These are phyloP conservation scores for Cutaneotrichosporon dermatis DNA, from an alignment of 1,284 basidiomycete species.

Conservation along the genomic window DNA sequence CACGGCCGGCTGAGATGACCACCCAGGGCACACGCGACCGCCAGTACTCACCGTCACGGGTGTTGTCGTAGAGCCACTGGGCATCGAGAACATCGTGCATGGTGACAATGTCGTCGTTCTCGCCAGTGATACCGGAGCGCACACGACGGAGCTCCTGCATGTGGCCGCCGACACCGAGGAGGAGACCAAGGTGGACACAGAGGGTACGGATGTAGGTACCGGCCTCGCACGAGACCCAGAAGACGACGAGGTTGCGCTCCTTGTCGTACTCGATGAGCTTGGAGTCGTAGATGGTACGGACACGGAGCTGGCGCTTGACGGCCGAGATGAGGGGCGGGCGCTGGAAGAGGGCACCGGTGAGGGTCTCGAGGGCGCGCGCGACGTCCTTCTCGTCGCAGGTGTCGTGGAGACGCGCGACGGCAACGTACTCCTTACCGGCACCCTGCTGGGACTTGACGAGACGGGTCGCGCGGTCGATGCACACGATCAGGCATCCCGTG, in stretches of 20 bases:
- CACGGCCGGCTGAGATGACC: not conserved
- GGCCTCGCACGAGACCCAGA: slow-evolving; percentile 98
- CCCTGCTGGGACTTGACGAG: slow-evolving; percentile 68
- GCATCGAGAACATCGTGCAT: slow-evolving; percentile 99
- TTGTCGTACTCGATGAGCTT: slow-evolving; percentile 97
- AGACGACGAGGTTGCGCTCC: slow-evolving; percentile 92
- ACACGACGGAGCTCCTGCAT: slow-evolving; percentile 99
- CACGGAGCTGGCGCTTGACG: slow-evolving; percentile 96
- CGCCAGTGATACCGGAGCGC: slow-evolving; percentile 89
- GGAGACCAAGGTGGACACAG: slow-evolving; percentile 91
- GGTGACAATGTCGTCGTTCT: slow-evolving; percentile 97
- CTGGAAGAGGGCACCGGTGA: slow-evolving; percentile 98
- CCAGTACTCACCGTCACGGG: slow-evolving; percentile 75
- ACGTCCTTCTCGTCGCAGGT: slow-evolving; percentile 77
- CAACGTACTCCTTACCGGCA: slow-evolving; percentile 96
- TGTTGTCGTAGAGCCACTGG: slow-evolving; percentile 98
- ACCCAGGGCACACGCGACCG: not conserved
- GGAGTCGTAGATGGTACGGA: slow-evolving; percentile 95
- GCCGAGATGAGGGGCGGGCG: slow-evolving; percentile 97
- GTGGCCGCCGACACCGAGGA: slow-evolving; percentile 96
- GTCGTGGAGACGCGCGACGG: slow-evolving; percentile 88
- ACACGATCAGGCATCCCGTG: slow-evolving; percentile 97
- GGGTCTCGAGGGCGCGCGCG: slow-evolving; percentile 88
- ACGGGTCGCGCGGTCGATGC: slow-evolving; percentile 98
- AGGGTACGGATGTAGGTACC: slow-evolving; percentile 96